Evolutionary conservation across 495 filamentous ascomycete genomes (phyloP), one percentile per base, ranked within the genome.

Genomic region (Xylaria cubensis): DNA sequence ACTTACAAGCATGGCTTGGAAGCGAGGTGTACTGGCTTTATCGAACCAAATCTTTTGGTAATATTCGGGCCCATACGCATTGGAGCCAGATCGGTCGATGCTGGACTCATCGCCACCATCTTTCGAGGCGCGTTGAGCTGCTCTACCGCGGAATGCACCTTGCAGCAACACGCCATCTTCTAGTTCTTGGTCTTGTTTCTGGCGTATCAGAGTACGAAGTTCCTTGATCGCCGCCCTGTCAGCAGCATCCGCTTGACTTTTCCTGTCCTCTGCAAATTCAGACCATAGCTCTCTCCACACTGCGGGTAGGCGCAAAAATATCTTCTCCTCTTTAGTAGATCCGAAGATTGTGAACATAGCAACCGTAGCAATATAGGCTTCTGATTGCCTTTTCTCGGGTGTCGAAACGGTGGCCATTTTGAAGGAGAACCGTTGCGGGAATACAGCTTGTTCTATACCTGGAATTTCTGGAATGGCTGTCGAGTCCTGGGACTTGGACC

Each of bases 271-370:
- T 1, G 90, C 86, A 68, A 97, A 86, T 75, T 98, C 94, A 1
- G 87, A 85, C 91, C 93, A 98, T 15, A 98, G 82, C 61, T 95
- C 93, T 76, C 94, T 89, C 92, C 94, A 98, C 5, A 88, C 84
- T 0, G 89, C 80, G 24, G 94, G 94, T 26, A 99, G 82, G 26
- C 93, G 88, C 68, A 97, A 74, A 74, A 92, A 92, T 10, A 91
- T 87, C 76, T 96, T 97, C 72, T 97, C 94, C 74, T 97, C 96
- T 76, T 92, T 95, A 4, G 87, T 86, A 32, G 88, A 94, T 6
- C 89, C 87, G 73, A 94, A 97, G 1, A 98, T 81, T 29, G 92
- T 84, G 78, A 96, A 97, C 17, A 98, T 82, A 21, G 90, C 94
- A 29, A 90, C 84, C 2, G 95, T 97, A 5, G 93, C 93, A 55